phyloP scores from a whole-genome alignment of 2,329 filamentous ascomycete genomes.

The Graphilbum fragrans region DNA sequence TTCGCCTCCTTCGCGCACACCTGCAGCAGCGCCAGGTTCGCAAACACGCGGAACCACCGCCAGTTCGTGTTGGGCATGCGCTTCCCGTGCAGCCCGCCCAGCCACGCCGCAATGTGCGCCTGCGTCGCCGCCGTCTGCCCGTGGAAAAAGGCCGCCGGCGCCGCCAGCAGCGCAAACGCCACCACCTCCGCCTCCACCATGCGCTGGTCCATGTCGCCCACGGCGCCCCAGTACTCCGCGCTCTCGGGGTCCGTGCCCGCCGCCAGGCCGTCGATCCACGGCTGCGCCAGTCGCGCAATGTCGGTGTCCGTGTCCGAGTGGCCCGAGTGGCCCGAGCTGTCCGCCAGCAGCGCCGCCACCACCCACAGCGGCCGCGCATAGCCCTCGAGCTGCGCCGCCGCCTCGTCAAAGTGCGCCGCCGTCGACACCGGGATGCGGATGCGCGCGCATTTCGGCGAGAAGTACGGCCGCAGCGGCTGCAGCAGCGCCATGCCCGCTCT shows the following conservation, averaged over 20 bases:
- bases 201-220: conserved; percentile 31
- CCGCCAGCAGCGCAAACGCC: conserved; percentile 31
- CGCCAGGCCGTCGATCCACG: conserved; percentile 19
- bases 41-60: conserved; percentile 9
- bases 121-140: conserved; percentile 16
- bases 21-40: conserved; percentile 4
- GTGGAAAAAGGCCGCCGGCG: conserved; percentile 23
- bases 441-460: conserved; percentile 21
- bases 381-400: conserved; percentile 31
- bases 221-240: conserved; percentile 32
- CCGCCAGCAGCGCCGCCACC: conserved; percentile 6
- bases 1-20: not conserved
- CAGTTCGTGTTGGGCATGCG: conserved; percentile 7
- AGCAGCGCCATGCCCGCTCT: conserved; percentile 21
- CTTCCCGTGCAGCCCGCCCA: conserved; percentile 3
- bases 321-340: not conserved
- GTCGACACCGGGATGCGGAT: conserved; percentile 24
- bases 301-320: not conserved
- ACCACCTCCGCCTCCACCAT: conserved; percentile 44
- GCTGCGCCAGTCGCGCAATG: conserved; percentile 1
- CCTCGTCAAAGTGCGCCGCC: conserved; percentile 29
- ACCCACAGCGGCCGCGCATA: conserved; percentile 26
- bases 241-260: conserved; percentile 20
- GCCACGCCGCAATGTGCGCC: conserved; percentile 14
- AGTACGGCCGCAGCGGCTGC: conserved; percentile 18